These are phyloP conservation scores for Pseudogymnoascus sp. DNA, from an alignment of 2,329 filamentous ascomycete species.

Conservation along the genomic window DNA sequence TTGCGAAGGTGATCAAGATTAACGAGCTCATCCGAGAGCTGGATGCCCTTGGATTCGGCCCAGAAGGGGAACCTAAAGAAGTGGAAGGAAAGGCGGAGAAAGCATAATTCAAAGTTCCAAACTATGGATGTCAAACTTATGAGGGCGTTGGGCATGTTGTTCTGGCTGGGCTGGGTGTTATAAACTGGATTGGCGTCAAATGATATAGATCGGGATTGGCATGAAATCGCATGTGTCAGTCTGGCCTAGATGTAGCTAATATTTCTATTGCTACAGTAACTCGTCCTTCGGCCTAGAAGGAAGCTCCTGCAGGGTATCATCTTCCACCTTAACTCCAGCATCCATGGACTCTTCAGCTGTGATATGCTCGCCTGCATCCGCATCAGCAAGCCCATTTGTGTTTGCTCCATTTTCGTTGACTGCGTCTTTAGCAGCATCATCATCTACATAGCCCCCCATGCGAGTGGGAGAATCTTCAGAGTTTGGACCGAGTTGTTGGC, in stretches of 20 bases:
- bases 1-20: slow-evolving; percentile 96
- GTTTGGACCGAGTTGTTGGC: background rate
- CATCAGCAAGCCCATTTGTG: background rate
- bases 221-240: background rate
- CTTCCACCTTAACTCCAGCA: background rate
- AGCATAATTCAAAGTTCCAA: background rate
- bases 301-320: slow-evolving; percentile 5
- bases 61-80: slow-evolving; percentile 60
- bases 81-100: slow-evolving; percentile 11
- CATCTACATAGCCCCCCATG: background rate
- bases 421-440: background rate
- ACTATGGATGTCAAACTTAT: slow-evolving; percentile 5
- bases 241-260: background rate
- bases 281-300: slow-evolving; percentile 4
- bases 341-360: background rate
- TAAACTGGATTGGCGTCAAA: background rate
- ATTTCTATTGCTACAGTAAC: background rate
- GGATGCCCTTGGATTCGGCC: slow-evolving; percentile 74
- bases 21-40: slow-evolving; percentile 86
- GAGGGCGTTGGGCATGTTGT: slow-evolving; percentile 2
- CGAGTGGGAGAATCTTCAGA: background rate
- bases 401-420: background rate
- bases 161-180: background rate
- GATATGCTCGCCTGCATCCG: background rate
- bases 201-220: background rate